Evolutionary conservation across 176 grass and related monocot species (phyloP).

Genomic region (Lolium rigidum): DNA sequence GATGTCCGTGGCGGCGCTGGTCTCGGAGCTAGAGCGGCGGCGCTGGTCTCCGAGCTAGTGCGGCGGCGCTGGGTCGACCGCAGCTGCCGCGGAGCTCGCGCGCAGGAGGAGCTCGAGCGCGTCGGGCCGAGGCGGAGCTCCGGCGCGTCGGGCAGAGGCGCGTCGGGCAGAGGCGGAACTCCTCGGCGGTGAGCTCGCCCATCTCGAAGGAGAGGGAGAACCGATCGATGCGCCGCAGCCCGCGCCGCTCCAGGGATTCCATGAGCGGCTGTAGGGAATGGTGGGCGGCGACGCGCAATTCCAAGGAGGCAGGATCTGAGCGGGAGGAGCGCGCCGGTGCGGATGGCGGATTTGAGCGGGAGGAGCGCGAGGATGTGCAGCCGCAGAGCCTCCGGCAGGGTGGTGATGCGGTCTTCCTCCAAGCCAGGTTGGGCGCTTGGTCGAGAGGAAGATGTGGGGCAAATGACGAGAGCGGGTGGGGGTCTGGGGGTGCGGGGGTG

Average conservation of each 20-base stretch:
- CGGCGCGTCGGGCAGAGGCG: too few relatives aligned
- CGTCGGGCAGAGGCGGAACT: neutral
- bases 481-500: too few relatives aligned
- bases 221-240: slow-evolving; percentile 9
- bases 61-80: too few relatives aligned
- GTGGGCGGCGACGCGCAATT: neutral
- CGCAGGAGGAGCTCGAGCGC: too few relatives aligned
- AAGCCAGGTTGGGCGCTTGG: too few relatives aligned
- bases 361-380: neutral
- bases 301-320: slow-evolving; percentile 12
- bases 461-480: too few relatives aligned
- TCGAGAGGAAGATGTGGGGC: too few relatives aligned
- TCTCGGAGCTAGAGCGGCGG: too few relatives aligned
- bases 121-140: too few relatives aligned
- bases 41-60: too few relatives aligned
- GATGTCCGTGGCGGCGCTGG: too few relatives aligned
- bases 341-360: slow-evolving; percentile 13
- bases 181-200: neutral
- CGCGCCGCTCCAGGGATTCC: slow-evolving; percentile 4
- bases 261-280: neutral
- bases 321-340: slow-evolving; percentile 16
- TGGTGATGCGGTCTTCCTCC: neutral
- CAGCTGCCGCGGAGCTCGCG: too few relatives aligned
- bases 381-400: slow-evolving; percentile 8
- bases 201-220: slow-evolving; percentile 42